A percentile compares a stretch with the other conserved stretches of the same genome.
phyloP scores from a whole-genome alignment of 2,329 filamentous ascomycete species.

The Colletotrichum cordylinicola region DNA sequence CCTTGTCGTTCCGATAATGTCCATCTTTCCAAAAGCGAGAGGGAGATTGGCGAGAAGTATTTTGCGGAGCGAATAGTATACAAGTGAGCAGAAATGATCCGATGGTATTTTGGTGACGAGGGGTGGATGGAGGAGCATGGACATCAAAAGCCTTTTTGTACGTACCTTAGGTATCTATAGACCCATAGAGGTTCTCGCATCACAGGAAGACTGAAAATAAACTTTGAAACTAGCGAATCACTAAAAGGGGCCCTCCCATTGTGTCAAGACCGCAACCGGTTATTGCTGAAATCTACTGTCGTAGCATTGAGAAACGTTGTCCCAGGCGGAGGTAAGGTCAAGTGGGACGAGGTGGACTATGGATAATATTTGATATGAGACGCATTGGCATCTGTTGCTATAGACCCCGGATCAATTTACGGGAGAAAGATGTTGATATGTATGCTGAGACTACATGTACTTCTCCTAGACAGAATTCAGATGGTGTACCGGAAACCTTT shows the following conservation, averaged over 20 bases:
- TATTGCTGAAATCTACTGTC: background rate
- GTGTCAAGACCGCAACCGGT: background rate
- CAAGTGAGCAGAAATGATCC: background rate
- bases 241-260: background rate
- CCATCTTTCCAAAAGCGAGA: background rate
- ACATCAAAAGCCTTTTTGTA: background rate
- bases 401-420: background rate
- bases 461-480: background rate
- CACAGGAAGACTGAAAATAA: background rate
- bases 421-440: background rate
- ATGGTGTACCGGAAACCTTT: slow-evolving; percentile 28
- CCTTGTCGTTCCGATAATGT: background rate
- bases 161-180: background rate
- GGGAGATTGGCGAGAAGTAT: background rate
- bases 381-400: background rate
- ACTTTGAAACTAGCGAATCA: background rate
- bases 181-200: background rate
- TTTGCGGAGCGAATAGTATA: background rate
- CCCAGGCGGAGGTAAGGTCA: too few relatives aligned
- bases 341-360: background rate
- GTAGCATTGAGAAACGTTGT: too few relatives aligned
- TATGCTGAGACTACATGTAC: background rate
- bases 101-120: background rate
- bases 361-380: background rate
- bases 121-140: background rate